These are phyloP conservation scores for Psidium guajava DNA, from an alignment of 345 rosid genomes.

Conservation along the genomic window DNA sequence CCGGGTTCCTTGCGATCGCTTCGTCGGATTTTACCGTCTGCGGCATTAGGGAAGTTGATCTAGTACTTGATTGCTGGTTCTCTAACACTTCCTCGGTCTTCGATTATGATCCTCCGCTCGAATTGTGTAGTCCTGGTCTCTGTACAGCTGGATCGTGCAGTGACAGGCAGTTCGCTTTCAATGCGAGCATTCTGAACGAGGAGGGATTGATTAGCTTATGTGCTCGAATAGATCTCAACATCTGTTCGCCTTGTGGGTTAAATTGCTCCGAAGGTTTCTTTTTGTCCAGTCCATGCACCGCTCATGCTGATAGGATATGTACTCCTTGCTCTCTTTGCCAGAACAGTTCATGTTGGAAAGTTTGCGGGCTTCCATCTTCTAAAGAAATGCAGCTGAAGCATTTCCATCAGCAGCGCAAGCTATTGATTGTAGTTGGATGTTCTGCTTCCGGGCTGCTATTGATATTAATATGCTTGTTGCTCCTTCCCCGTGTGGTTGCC, in stretches of 20 bases:
- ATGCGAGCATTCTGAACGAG: constrained; percentile 74
- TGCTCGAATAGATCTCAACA: constrained; percentile 43
- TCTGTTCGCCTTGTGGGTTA: constrained; percentile 68
- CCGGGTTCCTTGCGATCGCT: constrained; percentile 81
- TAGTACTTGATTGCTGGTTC: constrained; percentile 86
- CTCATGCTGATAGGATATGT: constrained; percentile 61
- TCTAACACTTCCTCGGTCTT: constrained; percentile 24
- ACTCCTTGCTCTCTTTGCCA: constrained; percentile 89
- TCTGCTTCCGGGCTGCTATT: constrained; percentile 29
- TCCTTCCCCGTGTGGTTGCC: constrained; percentile 27
- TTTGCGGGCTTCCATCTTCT: constrained; percentile 43
- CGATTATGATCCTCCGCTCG: constrained; percentile 72
- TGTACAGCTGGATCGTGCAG: constrained; percentile 52
- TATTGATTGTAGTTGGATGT: constrained; percentile 34
- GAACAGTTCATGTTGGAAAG: constrained; percentile 66
- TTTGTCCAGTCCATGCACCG: constrained; percentile 68
- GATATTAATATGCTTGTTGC: constrained; percentile 35
- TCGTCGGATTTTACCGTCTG: constrained; percentile 71
- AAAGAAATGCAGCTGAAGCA: constrained; percentile 16
- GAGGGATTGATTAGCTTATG: constrained; percentile 68
- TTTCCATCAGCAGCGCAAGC: constrained; percentile 31
- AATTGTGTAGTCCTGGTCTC: constrained; percentile 81
- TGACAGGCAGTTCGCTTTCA: constrained; percentile 55
- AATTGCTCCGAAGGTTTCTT: constrained; percentile 71
- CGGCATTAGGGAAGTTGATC: constrained; percentile 74